Evolutionary conservation across 371 early-diverging fungal species (phyloP), one percentile per base, ranked within the genome.

Genomic region (Mortierella sp.): DNA sequence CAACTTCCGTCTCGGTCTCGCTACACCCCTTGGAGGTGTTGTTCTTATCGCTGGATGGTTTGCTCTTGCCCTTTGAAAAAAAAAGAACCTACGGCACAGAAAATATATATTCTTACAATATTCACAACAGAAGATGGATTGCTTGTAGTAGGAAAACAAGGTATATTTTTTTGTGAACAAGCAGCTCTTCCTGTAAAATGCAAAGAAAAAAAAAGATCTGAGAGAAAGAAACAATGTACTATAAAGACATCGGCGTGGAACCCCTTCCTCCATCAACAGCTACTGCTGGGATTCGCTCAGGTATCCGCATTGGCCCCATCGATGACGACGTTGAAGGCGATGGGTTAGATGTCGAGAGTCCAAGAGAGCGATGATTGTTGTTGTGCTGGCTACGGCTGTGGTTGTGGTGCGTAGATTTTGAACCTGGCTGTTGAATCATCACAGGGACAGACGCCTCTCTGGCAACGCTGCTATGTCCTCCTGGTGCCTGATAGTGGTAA

Each of bases 1-100:
- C 28, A 85, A 89, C 9, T 85, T 90, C 0, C 82, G 82, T n/a
- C 74, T 96, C 24, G 95, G 95, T 0, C 95, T 95, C 0, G 87
- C 93, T 1, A 96, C 96, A 0, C 96, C 96, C 16, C 82, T 96
- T 21, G 96, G 96, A 54, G 96, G 96, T 21, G 21, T 94, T 8
- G 79, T 89, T 6, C 83, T 96, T 87, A 92, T 94, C 69, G 92
- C 91, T 14, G 96, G 96, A 31, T 96, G 96, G 96, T 88, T 93
- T 31, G 87, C 93, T 34, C 86, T 96, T 28, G 79, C 92, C 19
- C 82, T 92, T 53, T 92, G 83, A 80, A 43, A 11, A 34, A 34
- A 34, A 14, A 28, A 48, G 10, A 50, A 37, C n/a, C n/a, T n/a
- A n/a, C n/a, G n/a, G n/a, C 26, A 19, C 14, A 44, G 6, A 31